phyloP scores from a whole-genome alignment of 2,329 filamentous ascomycete genomes.

The Aspergillus quadrilineatus region DNA sequence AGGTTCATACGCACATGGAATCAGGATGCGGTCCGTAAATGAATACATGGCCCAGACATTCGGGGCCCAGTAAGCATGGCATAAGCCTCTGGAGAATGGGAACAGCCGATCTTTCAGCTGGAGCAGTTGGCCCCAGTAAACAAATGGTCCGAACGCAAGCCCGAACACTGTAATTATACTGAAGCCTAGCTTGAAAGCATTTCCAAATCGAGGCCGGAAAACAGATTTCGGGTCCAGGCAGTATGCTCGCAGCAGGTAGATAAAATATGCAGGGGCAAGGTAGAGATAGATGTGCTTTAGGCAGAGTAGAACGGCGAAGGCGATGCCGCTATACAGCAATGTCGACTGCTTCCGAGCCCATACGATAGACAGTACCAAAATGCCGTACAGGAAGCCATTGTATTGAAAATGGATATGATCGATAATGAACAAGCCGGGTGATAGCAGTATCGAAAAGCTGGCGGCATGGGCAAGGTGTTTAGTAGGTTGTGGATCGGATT shows the following conservation, averaged over 20 bases:
- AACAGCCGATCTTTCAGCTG: slow-evolving; percentile 85
- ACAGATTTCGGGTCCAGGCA: slow-evolving; percentile 77
- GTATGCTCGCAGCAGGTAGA: slow-evolving; percentile 85
- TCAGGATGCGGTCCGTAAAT: slow-evolving; percentile 79
- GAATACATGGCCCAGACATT: slow-evolving; percentile 98
- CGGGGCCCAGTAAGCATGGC: slow-evolving; percentile 97
- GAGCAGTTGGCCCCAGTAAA: slow-evolving; percentile 73
- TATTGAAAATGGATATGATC: slow-evolving; percentile 99
- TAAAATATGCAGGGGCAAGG: slow-evolving; percentile 91
- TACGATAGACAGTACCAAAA: slow-evolving; percentile 82
- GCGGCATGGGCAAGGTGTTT: slow-evolving; percentile 79
- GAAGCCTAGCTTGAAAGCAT: slow-evolving; percentile 77
- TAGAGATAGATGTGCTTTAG: slow-evolving; percentile 99
- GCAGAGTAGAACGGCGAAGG: slow-evolving; percentile 83
- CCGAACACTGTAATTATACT: slow-evolving; percentile 71
- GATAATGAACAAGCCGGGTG: slow-evolving; percentile 91
- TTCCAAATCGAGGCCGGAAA: slow-evolving; percentile 72
- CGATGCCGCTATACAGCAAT: slow-evolving; percentile 72
- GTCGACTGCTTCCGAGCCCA: slow-evolving; percentile 74
- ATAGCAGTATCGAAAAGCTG: slow-evolving; percentile 84
- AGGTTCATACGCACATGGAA: slow-evolving; percentile 62
- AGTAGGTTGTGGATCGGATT: slow-evolving; percentile 63
- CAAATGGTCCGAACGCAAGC: slow-evolving; percentile 87
- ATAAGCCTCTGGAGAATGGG: slow-evolving; percentile 88
- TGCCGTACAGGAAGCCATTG: slow-evolving; percentile 93